Evolutionary conservation across 371 early-diverging fungal species (phyloP), one percentile per base, ranked within the genome.

Genomic region (Mortierella sp.): DNA sequence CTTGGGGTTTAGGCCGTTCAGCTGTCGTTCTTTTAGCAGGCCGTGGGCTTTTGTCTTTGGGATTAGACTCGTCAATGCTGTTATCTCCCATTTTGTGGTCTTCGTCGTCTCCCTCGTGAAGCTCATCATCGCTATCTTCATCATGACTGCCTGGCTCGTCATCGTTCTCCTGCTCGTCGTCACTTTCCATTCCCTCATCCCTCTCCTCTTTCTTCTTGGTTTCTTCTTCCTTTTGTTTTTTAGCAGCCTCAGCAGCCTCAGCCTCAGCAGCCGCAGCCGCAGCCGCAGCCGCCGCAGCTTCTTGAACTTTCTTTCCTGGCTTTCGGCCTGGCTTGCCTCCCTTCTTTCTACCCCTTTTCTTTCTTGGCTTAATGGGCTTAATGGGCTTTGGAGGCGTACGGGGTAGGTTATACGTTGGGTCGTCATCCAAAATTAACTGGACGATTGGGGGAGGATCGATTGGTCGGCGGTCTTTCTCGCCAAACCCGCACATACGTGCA

Each of bases 401-500:
- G 19, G 50, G 50, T 19, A 50, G 16, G 36, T 63, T 15, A 28
- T 43, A 63, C 2, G 33, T 63, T 43, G 43, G 50, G 36, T 48
- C 40, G 15, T 89, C 86, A 21, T 80, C 83, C 5, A 90, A 83
- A 58, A 89, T 67, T 24, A 92, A 65, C 65, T 90, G 89, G 16
- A 90, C 87, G 69, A 92, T 88, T 4, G 92, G 92, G 8, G 92
- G 90, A 13, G 92, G 92, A 71, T 92, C 92, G 59, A 92, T 87
- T 2, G 91, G 91, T 24, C 92, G 83, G 67, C 92, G 83, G 70
- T 90, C 92, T 70, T 93, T 95, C 63, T 94, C 94, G 11, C 94
- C 94, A 87, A 92, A 93, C 19, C 95, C 96, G 80, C 94, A 94
- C 92, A 93, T 94, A 5, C 94, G 86, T 13, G 94, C 93, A 77